Evolutionary conservation across 2,329 filamentous ascomycete genomes (phyloP), one percentile per base, ranked within the genome.

Genomic region (Verruconis gallopava): DNA sequence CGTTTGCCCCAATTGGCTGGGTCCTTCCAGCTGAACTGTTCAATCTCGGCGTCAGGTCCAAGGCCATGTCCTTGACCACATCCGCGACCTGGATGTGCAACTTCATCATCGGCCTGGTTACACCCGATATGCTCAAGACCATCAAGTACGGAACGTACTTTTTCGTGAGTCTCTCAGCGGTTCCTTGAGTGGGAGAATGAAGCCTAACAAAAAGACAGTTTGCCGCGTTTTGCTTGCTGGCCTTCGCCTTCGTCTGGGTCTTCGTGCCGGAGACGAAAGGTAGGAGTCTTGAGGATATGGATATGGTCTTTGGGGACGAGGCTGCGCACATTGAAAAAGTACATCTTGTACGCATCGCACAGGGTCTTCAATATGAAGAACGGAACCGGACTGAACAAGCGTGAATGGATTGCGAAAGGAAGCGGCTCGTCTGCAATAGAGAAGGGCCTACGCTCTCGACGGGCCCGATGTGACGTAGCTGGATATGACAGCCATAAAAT

Each of bases 261-360:
- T 55, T 63, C 9, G 67, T 73, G 0, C 69, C 69, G 0, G 71
- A 75, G 53, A 75, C 71, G 0, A 74, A 73, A 51, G 55, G 65
- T 3, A 49, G 69, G 17, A 67, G 64, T 2, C 58, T 72, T 1
- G 69, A 73, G 48, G 69, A 75, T 50, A 67, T 75, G 71, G 79
- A 83, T 49, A 65, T 78, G n/a, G 68, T 83, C 32, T 81, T 83
- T 50, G 77, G 77, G 37, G 65, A 36, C 14, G 6, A 36, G n/a
- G 18, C 37, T 21, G 9, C 37, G 20, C 37, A 38, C 19, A 22
- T n/a, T 12, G 37, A 38, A 19, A 38, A 38, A 15, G 37, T 19
- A 21, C 37, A 22, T 15, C 22, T 38, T 12, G 15, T 21, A 12
- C 14, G 20, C 12, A 38, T 38, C 22, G 37, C 37, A 11, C 15